Evolutionary conservation across 2,329 filamentous ascomycete genomes (phyloP).

Genomic region (Aspergillus sp.): DNA sequence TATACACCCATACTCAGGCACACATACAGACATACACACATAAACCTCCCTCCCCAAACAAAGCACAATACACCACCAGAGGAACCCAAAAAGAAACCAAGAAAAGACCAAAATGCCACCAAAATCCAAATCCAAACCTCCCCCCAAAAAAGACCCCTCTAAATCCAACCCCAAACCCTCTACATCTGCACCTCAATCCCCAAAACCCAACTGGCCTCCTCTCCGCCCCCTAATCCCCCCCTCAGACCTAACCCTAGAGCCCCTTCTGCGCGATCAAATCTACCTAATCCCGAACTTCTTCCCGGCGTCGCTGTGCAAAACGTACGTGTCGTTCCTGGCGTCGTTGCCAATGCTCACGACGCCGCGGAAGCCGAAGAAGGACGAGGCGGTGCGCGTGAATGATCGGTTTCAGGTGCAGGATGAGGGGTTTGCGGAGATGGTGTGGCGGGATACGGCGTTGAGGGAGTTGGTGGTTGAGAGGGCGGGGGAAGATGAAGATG

Average conservation of each 20-base stretch:
- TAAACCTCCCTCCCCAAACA: neutral
- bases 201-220: conserved; percentile 65
- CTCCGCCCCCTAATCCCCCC: conserved; percentile 69
- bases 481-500: conserved; percentile 25
- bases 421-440: conserved; percentile 65
- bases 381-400: conserved; percentile 81
- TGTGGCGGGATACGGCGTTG: conserved; percentile 78
- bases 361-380: conserved; percentile 73
- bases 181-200: conserved; percentile 7
- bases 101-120: conserved; percentile 20
- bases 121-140: conserved; percentile 22
- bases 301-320: conserved; percentile 70
- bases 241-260: conserved; percentile 60
- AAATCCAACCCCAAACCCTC: conserved; percentile 13
- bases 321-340: conserved; percentile 71
- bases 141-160: neutral
- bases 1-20: too few relatives aligned
- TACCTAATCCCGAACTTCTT: conserved; percentile 73
- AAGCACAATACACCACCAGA: neutral
- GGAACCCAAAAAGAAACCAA: neutral
- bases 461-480: conserved; percentile 55
- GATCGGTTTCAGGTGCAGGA: conserved; percentile 86
- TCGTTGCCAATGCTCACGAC: conserved; percentile 73
- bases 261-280: conserved; percentile 65
- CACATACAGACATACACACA: too few relatives aligned